Conservation (phyloP, 495 filamentous ascomycete genomes). For the Aspergillus baeticus region DNA sequence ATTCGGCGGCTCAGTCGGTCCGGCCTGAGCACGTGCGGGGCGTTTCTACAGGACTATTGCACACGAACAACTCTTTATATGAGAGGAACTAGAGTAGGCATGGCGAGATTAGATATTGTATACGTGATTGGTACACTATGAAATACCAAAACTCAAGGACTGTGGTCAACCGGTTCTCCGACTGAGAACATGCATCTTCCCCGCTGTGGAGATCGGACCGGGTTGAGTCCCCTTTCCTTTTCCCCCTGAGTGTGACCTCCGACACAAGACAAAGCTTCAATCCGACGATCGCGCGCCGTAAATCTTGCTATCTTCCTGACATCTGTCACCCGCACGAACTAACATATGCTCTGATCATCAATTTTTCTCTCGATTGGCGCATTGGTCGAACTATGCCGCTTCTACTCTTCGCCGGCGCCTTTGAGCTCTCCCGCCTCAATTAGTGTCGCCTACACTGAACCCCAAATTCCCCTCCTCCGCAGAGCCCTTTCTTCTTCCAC, state of each 20-base stretch:
- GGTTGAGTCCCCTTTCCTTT: conserved; percentile 12
- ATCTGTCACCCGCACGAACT: neutral
- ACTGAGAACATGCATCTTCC: conserved; percentile 11
- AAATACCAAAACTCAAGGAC: neutral
- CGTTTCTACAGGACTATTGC: neutral
- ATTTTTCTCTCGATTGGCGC: neutral
- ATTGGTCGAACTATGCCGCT: conserved; percentile 14
- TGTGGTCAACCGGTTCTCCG: neutral
- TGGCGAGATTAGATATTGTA: neutral
- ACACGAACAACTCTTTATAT: neutral
- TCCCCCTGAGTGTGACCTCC: conserved; percentile 6
- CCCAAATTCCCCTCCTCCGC: neutral
- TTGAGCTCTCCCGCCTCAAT: conserved; percentile 8
- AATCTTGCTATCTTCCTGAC: neutral
- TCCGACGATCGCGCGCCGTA: conserved; percentile 3
- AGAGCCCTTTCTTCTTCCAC: conserved; percentile 4
- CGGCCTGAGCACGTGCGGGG: conserved; percentile 30
- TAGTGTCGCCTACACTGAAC: conserved; percentile 8
- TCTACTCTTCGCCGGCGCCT: conserved; percentile 1
- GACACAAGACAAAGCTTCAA: neutral
- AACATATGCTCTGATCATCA: neutral
- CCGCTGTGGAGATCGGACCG: conserved; percentile 34
- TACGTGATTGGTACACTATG: neutral
- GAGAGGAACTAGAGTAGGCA: no score
- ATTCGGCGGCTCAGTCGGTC: conserved; percentile 32